Conservation (phyloP, 371 early-diverging fungal species). For the Mycotypha africana region DNA sequence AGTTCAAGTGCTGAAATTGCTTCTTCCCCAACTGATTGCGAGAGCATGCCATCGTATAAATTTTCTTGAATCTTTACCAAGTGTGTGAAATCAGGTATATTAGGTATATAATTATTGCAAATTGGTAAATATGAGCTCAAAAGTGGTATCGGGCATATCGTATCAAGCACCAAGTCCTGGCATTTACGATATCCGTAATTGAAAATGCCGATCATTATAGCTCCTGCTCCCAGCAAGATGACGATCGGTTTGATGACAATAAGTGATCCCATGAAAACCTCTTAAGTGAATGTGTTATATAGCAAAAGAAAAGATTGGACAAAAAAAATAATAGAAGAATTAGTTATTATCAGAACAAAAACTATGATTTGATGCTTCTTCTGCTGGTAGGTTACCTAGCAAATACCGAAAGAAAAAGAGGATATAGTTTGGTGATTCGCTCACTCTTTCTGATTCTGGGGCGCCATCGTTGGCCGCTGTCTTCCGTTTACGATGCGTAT, state of each 20-base stretch:
- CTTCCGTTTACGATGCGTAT: no score
- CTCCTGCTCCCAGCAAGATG: not conserved
- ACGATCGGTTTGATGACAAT: constrained; percentile 18
- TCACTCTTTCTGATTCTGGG: no score
- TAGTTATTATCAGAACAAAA: no score
- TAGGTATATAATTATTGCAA: constrained; percentile 13
- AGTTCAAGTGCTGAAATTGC: constrained; percentile 34
- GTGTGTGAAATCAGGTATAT: constrained; percentile 41
- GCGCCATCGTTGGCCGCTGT: no score
- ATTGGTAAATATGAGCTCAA: constrained; percentile 14
- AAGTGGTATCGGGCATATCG: constrained; percentile 16
- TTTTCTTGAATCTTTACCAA: constrained; percentile 39
- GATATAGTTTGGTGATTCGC: no score
- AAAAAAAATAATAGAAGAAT: no score
- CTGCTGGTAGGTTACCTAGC: not conserved
- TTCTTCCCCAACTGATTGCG: constrained; percentile 16
- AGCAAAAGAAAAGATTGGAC: not conserved
- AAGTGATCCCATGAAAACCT: constrained; percentile 10
- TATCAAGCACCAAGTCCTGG: constrained; percentile 8
- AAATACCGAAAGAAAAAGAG: not conserved
- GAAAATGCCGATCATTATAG: constrained; percentile 4
- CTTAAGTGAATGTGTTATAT: no score
- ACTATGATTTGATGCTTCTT: no score
- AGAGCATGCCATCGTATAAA: constrained; percentile 32
- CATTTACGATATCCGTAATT: constrained; percentile 7